A percentile compares a stretch with the other conserved stretches of the same genome.
Conservation (phyloP, 116 monocot genomes). For the Dioscorea cayenensis region DNA sequence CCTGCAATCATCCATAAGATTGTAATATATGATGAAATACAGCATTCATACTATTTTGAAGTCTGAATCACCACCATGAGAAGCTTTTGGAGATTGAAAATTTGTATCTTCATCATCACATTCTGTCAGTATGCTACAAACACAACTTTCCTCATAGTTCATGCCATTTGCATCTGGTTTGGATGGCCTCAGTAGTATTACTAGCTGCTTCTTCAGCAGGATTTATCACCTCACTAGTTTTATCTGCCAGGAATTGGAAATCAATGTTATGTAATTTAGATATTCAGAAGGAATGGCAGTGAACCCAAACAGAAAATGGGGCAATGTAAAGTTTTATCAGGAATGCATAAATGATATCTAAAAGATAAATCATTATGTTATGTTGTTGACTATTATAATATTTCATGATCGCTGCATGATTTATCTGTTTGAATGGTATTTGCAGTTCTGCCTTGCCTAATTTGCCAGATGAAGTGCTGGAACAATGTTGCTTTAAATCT, state of each 20-base stretch:
- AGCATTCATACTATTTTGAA: not conserved
- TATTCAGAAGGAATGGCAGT: not conserved
- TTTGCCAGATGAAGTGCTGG: no score
- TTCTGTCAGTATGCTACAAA: conserved; percentile 23
- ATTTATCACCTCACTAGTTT: conserved; percentile 41
- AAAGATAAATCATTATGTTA: no score
- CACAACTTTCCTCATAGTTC: conserved; percentile 27
- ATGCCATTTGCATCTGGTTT: conserved; percentile 5
- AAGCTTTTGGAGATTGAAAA: conserved; percentile 39
- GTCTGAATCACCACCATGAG: conserved; percentile 32
- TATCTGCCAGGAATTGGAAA: conserved; percentile 18
- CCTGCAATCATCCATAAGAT: conserved; percentile 16
- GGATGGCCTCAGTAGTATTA: no score
- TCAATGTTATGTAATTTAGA: not conserved
- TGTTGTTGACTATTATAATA: no score
- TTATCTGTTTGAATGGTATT: no score
- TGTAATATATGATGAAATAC: not conserved
- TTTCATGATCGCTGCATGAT: no score
- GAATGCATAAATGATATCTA: no score
- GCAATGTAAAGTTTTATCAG: no score
- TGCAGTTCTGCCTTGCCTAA: no score
- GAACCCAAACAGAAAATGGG: not conserved
- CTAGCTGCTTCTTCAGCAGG: not conserved
- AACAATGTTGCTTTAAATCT: no score
- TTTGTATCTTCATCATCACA: conserved; percentile 26